A percentile compares a stretch with the other conserved stretches of the same genome.
phyloP scores from a whole-genome alignment of 208 protist species.

The Kentomonas sorsogonicus region DNA sequence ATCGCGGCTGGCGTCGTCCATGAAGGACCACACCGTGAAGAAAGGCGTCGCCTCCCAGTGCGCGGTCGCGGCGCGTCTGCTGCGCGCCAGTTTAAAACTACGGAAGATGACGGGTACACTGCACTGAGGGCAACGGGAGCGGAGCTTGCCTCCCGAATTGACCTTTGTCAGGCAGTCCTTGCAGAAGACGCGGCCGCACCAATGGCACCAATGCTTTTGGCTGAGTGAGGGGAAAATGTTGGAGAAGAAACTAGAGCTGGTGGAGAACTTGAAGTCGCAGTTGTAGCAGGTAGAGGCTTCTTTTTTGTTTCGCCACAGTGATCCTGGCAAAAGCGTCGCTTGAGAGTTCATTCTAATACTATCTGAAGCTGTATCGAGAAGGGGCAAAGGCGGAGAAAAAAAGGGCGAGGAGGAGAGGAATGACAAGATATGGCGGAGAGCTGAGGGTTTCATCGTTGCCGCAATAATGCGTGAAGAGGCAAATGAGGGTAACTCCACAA shows the following conservation, averaged over 20 bases:
- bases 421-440: background rate
- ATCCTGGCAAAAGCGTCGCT: background rate
- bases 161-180: slow-evolving; percentile 43
- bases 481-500: background rate
- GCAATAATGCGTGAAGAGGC: background rate
- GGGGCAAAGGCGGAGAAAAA: background rate
- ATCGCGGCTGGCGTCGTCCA: slow-evolving; percentile 30
- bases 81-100: slow-evolving; percentile 31
- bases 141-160: slow-evolving; percentile 5
- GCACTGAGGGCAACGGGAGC: slow-evolving; percentile 58
- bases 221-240: slow-evolving; percentile 31
- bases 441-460: background rate
- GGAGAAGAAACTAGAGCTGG: too few species aligned
- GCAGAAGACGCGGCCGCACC: slow-evolving; percentile 78
- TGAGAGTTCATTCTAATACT: background rate
- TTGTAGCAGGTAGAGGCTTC: slow-evolving; percentile 13
- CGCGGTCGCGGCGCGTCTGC: slow-evolving; percentile 17
- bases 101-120: slow-evolving; percentile 55
- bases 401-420: slow-evolving; percentile 1
- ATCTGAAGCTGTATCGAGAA: background rate
- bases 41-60: slow-evolving; percentile 27
- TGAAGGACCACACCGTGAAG: slow-evolving; percentile 46
- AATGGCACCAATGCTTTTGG: slow-evolving; percentile 69
- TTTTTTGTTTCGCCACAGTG: background rate
- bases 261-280: slow-evolving; percentile 27